Conservation (phyloP, 2,329 filamentous ascomycete genomes). For the Diaporthe destruens region DNA sequence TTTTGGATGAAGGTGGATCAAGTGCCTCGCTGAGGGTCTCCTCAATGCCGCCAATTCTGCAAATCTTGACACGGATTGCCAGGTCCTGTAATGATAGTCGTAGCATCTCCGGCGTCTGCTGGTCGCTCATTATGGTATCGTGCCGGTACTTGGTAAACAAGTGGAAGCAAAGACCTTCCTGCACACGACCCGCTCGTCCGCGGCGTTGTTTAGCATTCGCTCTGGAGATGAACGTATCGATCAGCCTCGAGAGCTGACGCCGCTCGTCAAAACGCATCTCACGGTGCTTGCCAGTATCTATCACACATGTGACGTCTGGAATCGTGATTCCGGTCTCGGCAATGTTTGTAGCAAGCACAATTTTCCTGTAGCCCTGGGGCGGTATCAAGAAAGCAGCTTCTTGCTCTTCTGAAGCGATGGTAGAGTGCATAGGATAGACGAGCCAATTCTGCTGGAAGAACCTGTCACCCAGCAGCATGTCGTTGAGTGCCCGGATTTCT, state of each 20-base stretch:
- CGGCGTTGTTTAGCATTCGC: slow-evolving; percentile 96
- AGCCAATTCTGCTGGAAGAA: slow-evolving; percentile 84
- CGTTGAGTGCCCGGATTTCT: slow-evolving; percentile 90
- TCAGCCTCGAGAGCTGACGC: slow-evolving; percentile 87
- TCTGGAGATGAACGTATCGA: slow-evolving; percentile 94
- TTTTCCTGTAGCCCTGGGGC: slow-evolving; percentile 85
- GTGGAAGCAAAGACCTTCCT: slow-evolving; percentile 95
- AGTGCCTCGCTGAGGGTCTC: slow-evolving; percentile 88
- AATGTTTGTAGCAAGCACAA: slow-evolving; percentile 97
- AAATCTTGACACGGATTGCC: slow-evolving; percentile 96
- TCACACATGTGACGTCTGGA: slow-evolving; percentile 95
- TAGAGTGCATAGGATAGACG: slow-evolving; percentile 91
- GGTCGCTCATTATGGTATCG: slow-evolving; percentile 86
- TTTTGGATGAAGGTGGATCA: slow-evolving; percentile 90
- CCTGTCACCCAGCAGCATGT: slow-evolving; percentile 82
- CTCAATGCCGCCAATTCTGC: slow-evolving; percentile 93
- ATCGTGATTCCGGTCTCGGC: slow-evolving; percentile 99
- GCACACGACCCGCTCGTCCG: slow-evolving; percentile 93
- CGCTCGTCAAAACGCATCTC: slow-evolving; percentile 98
- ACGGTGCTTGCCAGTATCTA: slow-evolving; percentile 96
- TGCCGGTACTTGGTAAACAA: slow-evolving; percentile 92
- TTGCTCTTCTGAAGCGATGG: slow-evolving; percentile 95
- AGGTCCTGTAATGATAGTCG: slow-evolving; percentile 93
- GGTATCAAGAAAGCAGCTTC: slow-evolving; percentile 92
- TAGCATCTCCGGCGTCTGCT: slow-evolving; percentile 97